These are phyloP conservation scores for Plasmodium knowlesi DNA, from an alignment of 169 alveolate genomes.

Conservation along the genomic window DNA sequence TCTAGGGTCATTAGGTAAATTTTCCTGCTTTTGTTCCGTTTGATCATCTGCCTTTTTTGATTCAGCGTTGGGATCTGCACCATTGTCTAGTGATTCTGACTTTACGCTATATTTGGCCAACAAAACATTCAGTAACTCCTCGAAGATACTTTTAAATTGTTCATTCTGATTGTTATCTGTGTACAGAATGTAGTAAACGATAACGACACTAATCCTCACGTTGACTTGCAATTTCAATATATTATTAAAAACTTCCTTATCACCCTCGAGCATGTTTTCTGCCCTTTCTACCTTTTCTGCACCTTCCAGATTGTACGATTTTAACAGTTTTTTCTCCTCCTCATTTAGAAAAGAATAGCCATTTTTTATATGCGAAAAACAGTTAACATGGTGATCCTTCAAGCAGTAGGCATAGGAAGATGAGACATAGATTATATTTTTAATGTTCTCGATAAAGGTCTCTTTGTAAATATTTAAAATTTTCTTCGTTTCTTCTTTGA, in stretches of 20 bases:
- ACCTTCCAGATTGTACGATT: slow-evolving; percentile 16
- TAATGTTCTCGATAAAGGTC: slow-evolving; percentile 72
- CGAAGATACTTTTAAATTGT: slow-evolving; percentile 50
- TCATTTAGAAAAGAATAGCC: slow-evolving; percentile 44
- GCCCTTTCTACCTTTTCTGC: neutral
- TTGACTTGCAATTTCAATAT: slow-evolving; percentile 55
- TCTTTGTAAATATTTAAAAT: slow-evolving; percentile 73
- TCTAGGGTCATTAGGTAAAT: neutral
- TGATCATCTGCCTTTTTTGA: neutral
- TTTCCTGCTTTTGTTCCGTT: slow-evolving; percentile 2
- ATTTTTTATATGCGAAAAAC: slow-evolving; percentile 69
- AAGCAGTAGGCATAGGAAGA: slow-evolving; percentile 67
- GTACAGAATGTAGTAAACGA: slow-evolving; percentile 60
- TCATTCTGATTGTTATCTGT: slow-evolving; percentile 58
- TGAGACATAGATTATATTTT: slow-evolving; percentile 73
- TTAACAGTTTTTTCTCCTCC: slow-evolving; percentile 38
- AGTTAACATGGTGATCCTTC: slow-evolving; percentile 52
- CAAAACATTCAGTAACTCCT: slow-evolving; percentile 53
- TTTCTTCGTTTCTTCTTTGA: slow-evolving; percentile 67
- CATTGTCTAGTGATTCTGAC: neutral
- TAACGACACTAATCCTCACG: slow-evolving; percentile 60
- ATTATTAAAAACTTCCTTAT: slow-evolving; percentile 21
- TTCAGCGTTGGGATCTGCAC: neutral
- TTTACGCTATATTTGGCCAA: slow-evolving; percentile 40
- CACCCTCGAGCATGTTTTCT: neutral